Conservation (phyloP, 306 rosid genomes). For the Lablab purpureus region DNA sequence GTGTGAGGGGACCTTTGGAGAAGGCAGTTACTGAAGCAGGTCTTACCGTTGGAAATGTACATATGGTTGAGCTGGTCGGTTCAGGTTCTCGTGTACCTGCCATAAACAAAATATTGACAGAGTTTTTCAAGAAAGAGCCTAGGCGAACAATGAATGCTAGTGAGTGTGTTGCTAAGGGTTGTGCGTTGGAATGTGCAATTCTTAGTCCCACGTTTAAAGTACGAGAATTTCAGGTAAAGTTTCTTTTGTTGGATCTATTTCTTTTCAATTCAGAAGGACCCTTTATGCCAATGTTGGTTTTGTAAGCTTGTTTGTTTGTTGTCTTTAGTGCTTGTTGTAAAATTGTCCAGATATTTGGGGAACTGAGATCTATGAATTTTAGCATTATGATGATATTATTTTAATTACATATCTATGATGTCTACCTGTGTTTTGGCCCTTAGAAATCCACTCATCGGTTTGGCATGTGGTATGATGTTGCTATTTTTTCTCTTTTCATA, state of each 20-base stretch:
- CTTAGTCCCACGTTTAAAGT: conserved; percentile 97
- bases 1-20: conserved; percentile 87
- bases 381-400: background rate
- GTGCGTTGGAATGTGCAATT: conserved; percentile 93
- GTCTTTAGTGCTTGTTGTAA: background rate
- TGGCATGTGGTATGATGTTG: conserved; percentile 4
- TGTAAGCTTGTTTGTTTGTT: background rate
- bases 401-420: background rate
- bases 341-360: conserved; percentile 21
- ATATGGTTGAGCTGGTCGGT: conserved; percentile 91
- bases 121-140: conserved; percentile 93
- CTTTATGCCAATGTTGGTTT: background rate
- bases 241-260: background rate
- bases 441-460: background rate
- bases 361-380: background rate
- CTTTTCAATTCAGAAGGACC: background rate
- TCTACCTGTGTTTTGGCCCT: conserved; percentile 3
- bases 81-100: conserved; percentile 96
- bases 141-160: conserved; percentile 97
- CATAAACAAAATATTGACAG: conserved; percentile 77
- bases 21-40: conserved; percentile 86
- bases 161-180: conserved; percentile 92
- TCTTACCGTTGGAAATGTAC: conserved; percentile 69
- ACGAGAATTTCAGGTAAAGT: conserved; percentile 85
- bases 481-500: conserved; percentile 1